Base-by-base conservation (phyloP, 2,329 filamentous ascomycete species). In the Mycosphaerella sp. region DNA sequence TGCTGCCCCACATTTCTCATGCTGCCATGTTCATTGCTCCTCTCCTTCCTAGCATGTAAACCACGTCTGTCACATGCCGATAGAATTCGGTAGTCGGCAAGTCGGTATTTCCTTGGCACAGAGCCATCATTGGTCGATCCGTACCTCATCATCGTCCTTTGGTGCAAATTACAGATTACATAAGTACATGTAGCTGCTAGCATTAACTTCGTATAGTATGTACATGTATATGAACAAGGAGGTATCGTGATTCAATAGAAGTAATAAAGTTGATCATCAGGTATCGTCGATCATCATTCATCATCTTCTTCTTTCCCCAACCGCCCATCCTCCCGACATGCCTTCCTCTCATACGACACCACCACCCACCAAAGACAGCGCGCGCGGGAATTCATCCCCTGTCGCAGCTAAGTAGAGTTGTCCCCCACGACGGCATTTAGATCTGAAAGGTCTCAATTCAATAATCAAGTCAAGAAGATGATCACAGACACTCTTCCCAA, bases 401-500 rank as follows among this genome's bases (percentile, higher is more conserved):
- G n/a, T n/a, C n/a, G n/a, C n/a, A n/a, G n/a, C n/a, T n/a, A 14
- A 27, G 32, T 36, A 35, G 28, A 8, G 6, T 3, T 21, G 21
- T 21, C 21, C 21, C 21, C 21, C 3, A 3, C 3, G 21, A 6
- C 21, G 21, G 3, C 21, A 21, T 21, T 21, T 21, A 3, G 21
- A 3, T 6, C 3, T 3, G 6, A 21, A 21, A 21, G 6, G n/a
- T n/a, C n/a, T n/a, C n/a, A n/a, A n/a, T n/a, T n/a, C n/a, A n/a
- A n/a, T n/a, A n/a, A n/a, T n/a, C n/a, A n/a, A n/a, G n/a, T n/a
- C n/a, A 21, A 21, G 27, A 54, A 48, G 43, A 62, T 64, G 60
- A 45, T 64, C 21, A 43, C 56, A 34, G 59, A 64, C 49, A 59
- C 50, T 9, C 35, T 52, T 1, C 30, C 43, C 21, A 57, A 59